Percentiles rank a stretch among this genome's conserved stretches.
phyloP scores from a whole-genome alignment of 371 early-diverging fungal species.

The Apophysomyces elegans region DNA sequence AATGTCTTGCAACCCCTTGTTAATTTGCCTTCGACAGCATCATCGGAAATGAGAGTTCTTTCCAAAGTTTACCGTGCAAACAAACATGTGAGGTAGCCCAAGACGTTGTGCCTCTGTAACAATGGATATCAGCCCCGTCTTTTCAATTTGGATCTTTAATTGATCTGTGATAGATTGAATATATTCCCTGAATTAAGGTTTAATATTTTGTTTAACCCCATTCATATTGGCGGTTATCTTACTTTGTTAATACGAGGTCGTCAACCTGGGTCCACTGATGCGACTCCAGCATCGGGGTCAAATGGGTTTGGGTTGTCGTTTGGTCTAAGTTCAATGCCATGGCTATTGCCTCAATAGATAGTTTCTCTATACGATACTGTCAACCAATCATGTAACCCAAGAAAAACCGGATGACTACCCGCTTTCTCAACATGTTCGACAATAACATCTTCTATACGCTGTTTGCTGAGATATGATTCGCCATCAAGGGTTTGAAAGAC shows the following conservation, averaged over 20 bases:
- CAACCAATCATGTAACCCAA: neutral
- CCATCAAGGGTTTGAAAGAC: conserved; percentile 19
- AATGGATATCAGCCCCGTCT: conserved; percentile 22
- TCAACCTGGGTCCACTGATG: conserved; percentile 22
- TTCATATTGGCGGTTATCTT: neutral
- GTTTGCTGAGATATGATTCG: conserved; percentile 11
- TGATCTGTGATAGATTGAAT: conserved; percentile 2
- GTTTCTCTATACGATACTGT: conserved; percentile 18
- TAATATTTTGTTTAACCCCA: neutral
- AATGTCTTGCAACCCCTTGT: conserved; percentile 6
- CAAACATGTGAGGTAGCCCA: conserved; percentile 23
- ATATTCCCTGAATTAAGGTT: conserved; percentile 9
- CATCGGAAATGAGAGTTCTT: neutral
- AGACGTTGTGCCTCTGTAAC: conserved; percentile 22
- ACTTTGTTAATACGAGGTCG: conserved; percentile 20
- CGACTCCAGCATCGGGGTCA: conserved; percentile 20
- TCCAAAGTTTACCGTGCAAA: conserved; percentile 21
- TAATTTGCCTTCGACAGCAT: too few relatives aligned
- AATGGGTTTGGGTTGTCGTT: conserved; percentile 8
- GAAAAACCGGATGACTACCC: conserved; percentile 9
- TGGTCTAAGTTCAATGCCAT: conserved; percentile 21
- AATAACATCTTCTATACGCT: conserved; percentile 14
- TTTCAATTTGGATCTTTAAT: conserved; percentile 10
- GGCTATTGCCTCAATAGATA: conserved; percentile 18
- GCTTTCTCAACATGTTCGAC: neutral